Base-by-base conservation (phyloP, 805 yeast genomes). In the Candida boleticola region DNA sequence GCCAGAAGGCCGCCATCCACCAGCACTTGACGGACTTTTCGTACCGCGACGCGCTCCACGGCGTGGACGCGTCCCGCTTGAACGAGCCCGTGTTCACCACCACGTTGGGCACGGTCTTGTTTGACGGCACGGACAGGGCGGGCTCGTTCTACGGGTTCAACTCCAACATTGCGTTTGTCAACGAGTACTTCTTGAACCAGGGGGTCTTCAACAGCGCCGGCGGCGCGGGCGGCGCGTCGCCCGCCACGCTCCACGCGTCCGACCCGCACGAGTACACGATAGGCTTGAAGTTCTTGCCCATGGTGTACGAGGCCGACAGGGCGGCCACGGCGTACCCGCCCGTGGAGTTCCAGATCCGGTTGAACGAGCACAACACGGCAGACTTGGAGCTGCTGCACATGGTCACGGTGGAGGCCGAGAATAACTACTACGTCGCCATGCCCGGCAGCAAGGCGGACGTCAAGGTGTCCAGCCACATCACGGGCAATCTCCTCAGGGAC, bases 311-410 rank as follows among this genome's bases (percentile, higher is more conserved):
- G 17, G 50, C 53, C 5, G 55, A 60, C 41, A 19, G 16, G 18
- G 18, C 11, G n/a, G 20, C 11, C 9, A 52, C 60, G 38, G 52
- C 62, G 31, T 67, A 65, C 36, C 83, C 85, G 2, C 80, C 83
- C 1, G 57, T 80, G 5, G 85, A 80, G 50, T 61, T 80, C 36
- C 79, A 83, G 81, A 59, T 73, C 27, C 76, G 70, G 37, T 55
- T 76, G 37, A 64, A 57, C 41, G 62, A 64, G 13, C 41, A 45
- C n/a, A 61, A 62, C 10, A 54, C 47, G 29, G 71, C 70, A 0
- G 73, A 64, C 27, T 46, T 68, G 26, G 71, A 63, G 20, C 57
- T 70, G 10, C 49, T 77, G 41, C 66, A 66, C 29, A 54, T 74
- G 1, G 68, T 74, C 1, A 62, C 76, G 0, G 73, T 73, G 1